phyloP scores from a whole-genome alignment of 805 yeast species.

The Pichia kluyveri region DNA sequence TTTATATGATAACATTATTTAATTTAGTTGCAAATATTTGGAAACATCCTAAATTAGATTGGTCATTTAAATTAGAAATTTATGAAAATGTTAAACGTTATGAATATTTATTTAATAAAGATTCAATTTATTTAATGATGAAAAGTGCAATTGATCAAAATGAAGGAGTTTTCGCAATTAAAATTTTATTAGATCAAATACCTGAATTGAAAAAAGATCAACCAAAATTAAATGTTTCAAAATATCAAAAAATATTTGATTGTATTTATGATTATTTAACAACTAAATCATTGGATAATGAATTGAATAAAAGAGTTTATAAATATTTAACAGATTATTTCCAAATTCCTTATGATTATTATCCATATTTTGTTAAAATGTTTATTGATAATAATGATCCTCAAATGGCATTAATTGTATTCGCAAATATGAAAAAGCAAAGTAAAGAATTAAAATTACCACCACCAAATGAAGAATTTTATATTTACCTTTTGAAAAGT shows the following conservation, averaged over 20 bases:
- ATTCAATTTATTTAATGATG: constrained; percentile 31
- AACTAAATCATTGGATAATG: constrained; percentile 3
- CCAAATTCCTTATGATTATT: constrained; percentile 47
- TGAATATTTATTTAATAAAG: constrained; percentile 29
- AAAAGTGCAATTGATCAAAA: constrained; percentile 9
- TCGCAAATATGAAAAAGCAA: constrained; percentile 48
- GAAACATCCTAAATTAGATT: constrained; percentile 11
- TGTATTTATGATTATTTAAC: constrained; percentile 8
- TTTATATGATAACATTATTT: constrained; percentile 20
- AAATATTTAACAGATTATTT: constrained; percentile 48
- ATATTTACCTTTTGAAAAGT: constrained; percentile 47
- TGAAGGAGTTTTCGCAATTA: constrained; percentile 9
- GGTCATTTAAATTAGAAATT: constrained; percentile 19
- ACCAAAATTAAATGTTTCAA: constrained; percentile 12
- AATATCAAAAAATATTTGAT: constrained; percentile 15
- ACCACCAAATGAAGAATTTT: constrained; percentile 48
- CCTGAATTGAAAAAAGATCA: constrained; percentile 28
- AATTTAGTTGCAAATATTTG: constrained; percentile 17
- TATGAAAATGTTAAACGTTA: constrained; percentile 36
- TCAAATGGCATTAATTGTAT: constrained; percentile 52
- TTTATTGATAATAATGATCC: constrained; percentile 48
- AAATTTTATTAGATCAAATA: constrained; percentile 12
- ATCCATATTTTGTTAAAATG: constrained; percentile 48
- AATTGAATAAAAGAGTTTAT: constrained; percentile 51
- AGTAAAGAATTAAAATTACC: constrained; percentile 44